These are phyloP conservation scores for Mycena venus DNA, from an alignment of 768 basidiomycete genomes.

Conservation along the genomic window DNA sequence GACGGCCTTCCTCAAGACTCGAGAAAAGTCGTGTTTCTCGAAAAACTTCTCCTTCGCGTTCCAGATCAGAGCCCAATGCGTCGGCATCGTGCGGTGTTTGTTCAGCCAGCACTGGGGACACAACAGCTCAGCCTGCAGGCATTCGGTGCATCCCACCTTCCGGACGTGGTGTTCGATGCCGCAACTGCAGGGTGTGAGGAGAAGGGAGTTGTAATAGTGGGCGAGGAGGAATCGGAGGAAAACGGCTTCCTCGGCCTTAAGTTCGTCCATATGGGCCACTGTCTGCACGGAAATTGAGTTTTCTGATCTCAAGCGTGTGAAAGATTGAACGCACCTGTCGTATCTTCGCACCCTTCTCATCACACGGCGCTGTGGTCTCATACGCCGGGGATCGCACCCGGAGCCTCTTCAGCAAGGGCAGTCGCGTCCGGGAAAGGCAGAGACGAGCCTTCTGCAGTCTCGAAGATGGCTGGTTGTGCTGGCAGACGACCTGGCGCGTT, in stretches of 20 bases:
- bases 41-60: neutral
- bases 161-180: neutral
- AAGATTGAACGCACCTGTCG: neutral
- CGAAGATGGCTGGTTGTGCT: neutral
- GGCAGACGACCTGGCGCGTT: too few relatives aligned
- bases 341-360: neutral
- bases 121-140: too few relatives aligned
- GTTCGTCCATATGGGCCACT: neutral
- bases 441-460: neutral
- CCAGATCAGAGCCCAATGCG: neutral
- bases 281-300: neutral
- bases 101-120: too few relatives aligned
- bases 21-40: slow-evolving; percentile 13
- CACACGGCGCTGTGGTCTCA: neutral
- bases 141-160: too few relatives aligned
- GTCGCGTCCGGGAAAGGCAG: neutral
- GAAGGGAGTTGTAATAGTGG: neutral
- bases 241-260: neutral
- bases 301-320: neutral
- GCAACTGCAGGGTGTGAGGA: neutral
- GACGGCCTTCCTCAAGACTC: neutral
- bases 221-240: neutral
- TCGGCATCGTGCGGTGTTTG: too few relatives aligned
- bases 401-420: neutral
- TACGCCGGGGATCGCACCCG: neutral